phyloP scores from a whole-genome alignment of 2,329 filamentous ascomycete genomes.

The Arthrobotrys entomopaga region DNA sequence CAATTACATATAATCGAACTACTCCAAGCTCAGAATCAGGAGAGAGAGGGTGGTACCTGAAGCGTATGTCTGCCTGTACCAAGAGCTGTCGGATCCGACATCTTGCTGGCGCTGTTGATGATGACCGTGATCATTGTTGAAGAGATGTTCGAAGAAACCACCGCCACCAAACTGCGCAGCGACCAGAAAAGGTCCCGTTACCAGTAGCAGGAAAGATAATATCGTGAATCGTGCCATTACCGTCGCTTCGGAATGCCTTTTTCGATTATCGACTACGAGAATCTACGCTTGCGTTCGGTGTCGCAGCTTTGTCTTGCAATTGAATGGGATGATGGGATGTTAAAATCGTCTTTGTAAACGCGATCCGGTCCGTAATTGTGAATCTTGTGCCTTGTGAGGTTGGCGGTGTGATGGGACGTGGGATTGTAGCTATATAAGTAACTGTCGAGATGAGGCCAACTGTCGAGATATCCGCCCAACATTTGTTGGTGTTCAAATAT shows the following conservation, averaged over 20 bases:
- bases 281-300: not conserved
- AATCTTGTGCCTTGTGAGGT: too few species aligned
- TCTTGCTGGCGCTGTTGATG: conserved; percentile 76
- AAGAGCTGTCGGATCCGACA: conserved; percentile 81
- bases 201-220: conserved; percentile 60
- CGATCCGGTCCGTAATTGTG: too few species aligned
- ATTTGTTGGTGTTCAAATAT: conserved; percentile 10
- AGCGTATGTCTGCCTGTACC: conserved; percentile 79
- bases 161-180: conserved; percentile 81
- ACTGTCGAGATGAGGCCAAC: conserved; percentile 31
- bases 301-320: too few species aligned
- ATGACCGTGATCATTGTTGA: conserved; percentile 69
- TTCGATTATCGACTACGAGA: not conserved
- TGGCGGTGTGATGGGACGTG: too few species aligned
- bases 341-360: too few species aligned
- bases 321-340: too few species aligned
- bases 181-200: conserved; percentile 71
- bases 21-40: not conserved
- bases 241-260: not conserved
- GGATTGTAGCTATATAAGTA: not conserved
- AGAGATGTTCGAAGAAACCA: conserved; percentile 96
- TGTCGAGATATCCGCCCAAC: conserved; percentile 16
- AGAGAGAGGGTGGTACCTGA: conserved; percentile 66
- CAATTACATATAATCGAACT: not conserved
- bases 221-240: conserved; percentile 23